Percentiles rank a stretch among this genome's conserved stretches.
phyloP scores from a whole-genome alignment of 2,329 filamentous ascomycete genomes.

The Fusarium liriodendri region DNA sequence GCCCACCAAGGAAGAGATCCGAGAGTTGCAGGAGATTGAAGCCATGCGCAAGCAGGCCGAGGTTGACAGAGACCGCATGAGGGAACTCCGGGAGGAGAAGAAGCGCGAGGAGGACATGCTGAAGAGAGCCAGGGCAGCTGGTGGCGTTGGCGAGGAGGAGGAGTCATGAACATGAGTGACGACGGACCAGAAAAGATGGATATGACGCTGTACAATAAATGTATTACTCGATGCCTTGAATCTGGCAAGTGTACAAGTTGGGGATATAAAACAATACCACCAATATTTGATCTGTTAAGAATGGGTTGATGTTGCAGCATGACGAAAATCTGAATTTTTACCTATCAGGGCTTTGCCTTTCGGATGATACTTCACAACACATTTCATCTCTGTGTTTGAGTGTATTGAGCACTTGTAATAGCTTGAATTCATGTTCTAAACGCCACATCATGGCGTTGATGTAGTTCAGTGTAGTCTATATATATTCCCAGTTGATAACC shows the following conservation, averaged over 20 bases:
- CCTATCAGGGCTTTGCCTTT: neutral
- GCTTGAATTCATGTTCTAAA: constrained; percentile 1
- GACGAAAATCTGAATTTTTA: neutral
- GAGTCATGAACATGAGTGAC: constrained; percentile 40
- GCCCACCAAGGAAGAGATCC: constrained; percentile 69
- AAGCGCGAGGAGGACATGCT: constrained; percentile 69
- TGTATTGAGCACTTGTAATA: neutral
- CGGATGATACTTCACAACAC: fast-evolving
- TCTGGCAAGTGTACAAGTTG: constrained; percentile 45
- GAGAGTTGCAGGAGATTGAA: constrained; percentile 67
- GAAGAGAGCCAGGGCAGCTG: constrained; percentile 54
- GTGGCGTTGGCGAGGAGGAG: constrained; percentile 51
- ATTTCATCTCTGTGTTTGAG: neutral
- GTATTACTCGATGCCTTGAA: constrained; percentile 41
- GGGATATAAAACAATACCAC: constrained; percentile 36
- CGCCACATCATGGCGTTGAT: neutral
- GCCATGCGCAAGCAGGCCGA: constrained; percentile 63
- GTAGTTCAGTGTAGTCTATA: constrained; percentile 21
- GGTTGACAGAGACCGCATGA: constrained; percentile 65
- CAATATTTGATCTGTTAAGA: constrained; percentile 2
- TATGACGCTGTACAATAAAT: constrained; percentile 45
- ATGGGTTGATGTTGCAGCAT: neutral
- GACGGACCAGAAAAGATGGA: neutral
- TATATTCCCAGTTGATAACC: constrained; percentile 12
- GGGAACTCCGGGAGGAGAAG: constrained; percentile 65